These are phyloP conservation scores for Hyaloperonospora arabidopsidis DNA, from an alignment of 352 stramenopile genomes.

Conservation along the genomic window DNA sequence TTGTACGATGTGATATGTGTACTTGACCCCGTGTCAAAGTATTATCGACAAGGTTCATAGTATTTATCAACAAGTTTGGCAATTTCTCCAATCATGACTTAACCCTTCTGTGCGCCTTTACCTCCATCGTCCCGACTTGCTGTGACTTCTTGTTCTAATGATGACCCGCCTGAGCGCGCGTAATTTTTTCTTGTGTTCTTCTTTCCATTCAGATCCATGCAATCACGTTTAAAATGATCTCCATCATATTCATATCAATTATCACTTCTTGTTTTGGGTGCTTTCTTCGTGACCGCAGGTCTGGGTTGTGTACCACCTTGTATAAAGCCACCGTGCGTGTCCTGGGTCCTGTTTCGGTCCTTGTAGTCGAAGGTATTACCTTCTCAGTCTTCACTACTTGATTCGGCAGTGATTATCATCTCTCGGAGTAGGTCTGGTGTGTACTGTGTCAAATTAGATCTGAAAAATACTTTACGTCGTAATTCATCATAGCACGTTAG, in stretches of 20 bases:
- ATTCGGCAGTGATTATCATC: constrained; percentile 2
- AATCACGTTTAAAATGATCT: constrained; percentile 1
- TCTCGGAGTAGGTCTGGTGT: not conserved
- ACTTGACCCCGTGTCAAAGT: constrained; percentile 15
- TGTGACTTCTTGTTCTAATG: not conserved
- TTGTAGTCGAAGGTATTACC: not conserved
- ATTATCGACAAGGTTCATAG: constrained; percentile 8
- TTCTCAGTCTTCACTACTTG: not conserved
- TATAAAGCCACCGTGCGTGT: not conserved
- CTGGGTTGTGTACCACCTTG: not conserved
- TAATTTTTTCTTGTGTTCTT: constrained; percentile 6
- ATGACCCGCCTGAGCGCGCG: not conserved
- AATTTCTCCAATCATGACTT: not conserved
- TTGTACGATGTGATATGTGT: constrained; percentile 10
- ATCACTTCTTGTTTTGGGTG: not conserved
- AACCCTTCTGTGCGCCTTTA: not conserved
- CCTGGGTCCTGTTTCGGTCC: not conserved
- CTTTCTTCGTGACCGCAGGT: not conserved
- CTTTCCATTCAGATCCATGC: not conserved
- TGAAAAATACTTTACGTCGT: not conserved
- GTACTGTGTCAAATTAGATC: not conserved
- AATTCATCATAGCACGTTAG: too few relatives aligned
- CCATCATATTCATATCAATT: not conserved
- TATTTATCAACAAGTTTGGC: not conserved
- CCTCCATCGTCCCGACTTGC: not conserved